Evolutionary conservation across 352 stramenopile species (phyloP).

Genomic region (Saprolegnia diclina): DNA sequence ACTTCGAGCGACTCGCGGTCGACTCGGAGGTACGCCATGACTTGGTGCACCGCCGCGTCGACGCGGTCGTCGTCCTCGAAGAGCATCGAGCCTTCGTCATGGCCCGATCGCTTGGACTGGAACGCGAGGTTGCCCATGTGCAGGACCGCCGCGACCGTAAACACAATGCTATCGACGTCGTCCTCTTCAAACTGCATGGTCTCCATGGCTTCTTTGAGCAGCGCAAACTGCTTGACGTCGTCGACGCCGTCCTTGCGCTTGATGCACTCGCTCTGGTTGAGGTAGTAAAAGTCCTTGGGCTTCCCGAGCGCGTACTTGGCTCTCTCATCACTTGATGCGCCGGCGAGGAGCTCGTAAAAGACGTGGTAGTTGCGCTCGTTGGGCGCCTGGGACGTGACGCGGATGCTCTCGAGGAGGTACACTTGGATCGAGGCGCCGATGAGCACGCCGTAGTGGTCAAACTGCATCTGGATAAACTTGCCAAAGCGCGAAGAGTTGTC

Average conservation of each 20-base stretch:
- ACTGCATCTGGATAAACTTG: slow-evolving; percentile 97
- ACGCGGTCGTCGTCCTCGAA: slow-evolving; percentile 34
- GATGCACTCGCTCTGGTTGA: slow-evolving; percentile 85
- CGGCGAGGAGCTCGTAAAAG: slow-evolving; percentile 92
- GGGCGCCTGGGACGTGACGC: slow-evolving; percentile 89
- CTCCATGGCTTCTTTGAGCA: slow-evolving; percentile 71
- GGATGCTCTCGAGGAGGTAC: slow-evolving; percentile 95
- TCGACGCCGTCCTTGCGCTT: slow-evolving; percentile 85
- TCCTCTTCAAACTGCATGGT: slow-evolving; percentile 84
- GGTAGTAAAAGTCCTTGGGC: slow-evolving; percentile 80
- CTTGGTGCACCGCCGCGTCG: slow-evolving; percentile 57
- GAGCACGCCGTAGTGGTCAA: slow-evolving; percentile 67
- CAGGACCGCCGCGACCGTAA: slow-evolving; percentile 85
- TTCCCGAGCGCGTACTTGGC: slow-evolving; percentile 52
- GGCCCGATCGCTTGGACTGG: slow-evolving; percentile 40
- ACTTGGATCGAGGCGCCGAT: slow-evolving; percentile 92
- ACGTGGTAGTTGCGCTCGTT: slow-evolving; percentile 95
- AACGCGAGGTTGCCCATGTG: slow-evolving; percentile 95
- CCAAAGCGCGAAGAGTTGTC: slow-evolving; percentile 96
- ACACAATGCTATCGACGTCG: slow-evolving; percentile 90
- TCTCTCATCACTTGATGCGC: slow-evolving; percentile 52
- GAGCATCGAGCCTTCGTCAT: slow-evolving; percentile 63
- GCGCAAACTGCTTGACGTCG: slow-evolving; percentile 81
- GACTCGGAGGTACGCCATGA: slow-evolving; percentile 86
- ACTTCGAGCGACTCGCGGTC: slow-evolving; percentile 80